Evolutionary conservation across 2,329 filamentous ascomycete genomes (phyloP), one percentile per base, ranked within the genome.

Genomic region (Pseudocercospora cruenta): DNA sequence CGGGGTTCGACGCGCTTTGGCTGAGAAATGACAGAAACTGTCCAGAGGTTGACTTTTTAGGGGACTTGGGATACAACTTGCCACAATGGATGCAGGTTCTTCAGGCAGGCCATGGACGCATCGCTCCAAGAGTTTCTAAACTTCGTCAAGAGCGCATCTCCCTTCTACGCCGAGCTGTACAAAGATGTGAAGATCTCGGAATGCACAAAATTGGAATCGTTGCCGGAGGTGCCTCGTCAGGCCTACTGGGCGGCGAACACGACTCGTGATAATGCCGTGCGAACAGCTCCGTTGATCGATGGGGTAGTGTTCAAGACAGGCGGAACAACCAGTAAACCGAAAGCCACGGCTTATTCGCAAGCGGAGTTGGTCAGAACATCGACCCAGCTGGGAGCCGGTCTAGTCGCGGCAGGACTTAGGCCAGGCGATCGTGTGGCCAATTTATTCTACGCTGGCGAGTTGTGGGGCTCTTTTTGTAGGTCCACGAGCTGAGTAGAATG

Each of bases 81-180:
- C 28, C 28, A 31, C 28, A 5, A 7, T 6, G 4, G 8, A 31
- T 31, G 28, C 4, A 9, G 28, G 28, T 6, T 8, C 28, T 7
- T 31, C 28, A 6, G 28, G 8, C 28, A 31, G 28, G 8, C 4
- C 43, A 49, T 60, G 58, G 58, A 60, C 39, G 58, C 33, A 24
- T 60, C 58, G 36, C 58, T 60, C 6, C 58, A 21, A 22, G 21
- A 26, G 4, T 47, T 60, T 21, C 9, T 60, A 9, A 9, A 16
- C 10, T 60, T 45, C 21, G 57, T 60, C n/a, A 43, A 47, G n/a
- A 60, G 5, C 36, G 7, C 31, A 19, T 60, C 57, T 43, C 57
- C 57, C 7, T 60, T 60, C 24, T 60, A 60, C 12, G 57, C 57
- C 31, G 36, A 60, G n/a, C 57, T 60, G 57, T 60, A 60, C 21